These are phyloP conservation scores for Fusarium heterosporum DNA, from an alignment of 2,329 filamentous ascomycete genomes.

Conservation along the genomic window DNA sequence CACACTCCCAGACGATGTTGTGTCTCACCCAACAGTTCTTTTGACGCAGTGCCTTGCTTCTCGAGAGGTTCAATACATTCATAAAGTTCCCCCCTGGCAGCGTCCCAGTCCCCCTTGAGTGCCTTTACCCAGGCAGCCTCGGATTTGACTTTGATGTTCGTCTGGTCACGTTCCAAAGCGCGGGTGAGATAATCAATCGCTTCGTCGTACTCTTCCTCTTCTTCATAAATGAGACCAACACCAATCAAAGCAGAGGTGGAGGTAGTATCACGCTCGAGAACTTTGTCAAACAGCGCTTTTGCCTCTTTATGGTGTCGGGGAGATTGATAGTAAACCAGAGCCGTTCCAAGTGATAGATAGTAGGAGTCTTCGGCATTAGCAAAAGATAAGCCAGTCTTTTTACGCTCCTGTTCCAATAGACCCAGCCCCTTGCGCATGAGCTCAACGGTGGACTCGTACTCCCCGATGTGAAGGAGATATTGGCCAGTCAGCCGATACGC, in stretches of 20 bases:
- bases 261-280: conserved; percentile 78
- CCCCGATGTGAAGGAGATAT: conserved; percentile 86
- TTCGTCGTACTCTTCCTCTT: conserved; percentile 87
- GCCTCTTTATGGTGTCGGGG: conserved; percentile 92
- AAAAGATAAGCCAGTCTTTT: conserved; percentile 76
- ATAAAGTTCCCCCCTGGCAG: conserved; percentile 76
- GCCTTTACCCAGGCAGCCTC: conserved; percentile 95
- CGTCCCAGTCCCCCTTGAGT: conserved; percentile 78
- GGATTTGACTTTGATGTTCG: conserved; percentile 81
- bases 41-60: conserved; percentile 64
- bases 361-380: conserved; percentile 78
- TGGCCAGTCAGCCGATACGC: conserved; percentile 86
- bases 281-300: conserved; percentile 83
- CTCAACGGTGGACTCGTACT: conserved; percentile 84
- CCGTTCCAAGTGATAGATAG: conserved; percentile 83
- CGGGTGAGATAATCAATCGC: conserved; percentile 84
- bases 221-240: conserved; percentile 90
- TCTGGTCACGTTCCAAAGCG: conserved; percentile 77
- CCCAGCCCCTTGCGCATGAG: conserved; percentile 79
- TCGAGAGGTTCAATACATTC: conserved; percentile 74
- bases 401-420: conserved; percentile 69
- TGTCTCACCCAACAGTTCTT: conserved; percentile 84
- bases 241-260: conserved; percentile 88
- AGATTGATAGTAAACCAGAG: conserved; percentile 88
- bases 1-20: conserved; percentile 90